Conservation (phyloP, 2,329 filamentous ascomycete species). For the Colletotrichum trifolii region DNA sequence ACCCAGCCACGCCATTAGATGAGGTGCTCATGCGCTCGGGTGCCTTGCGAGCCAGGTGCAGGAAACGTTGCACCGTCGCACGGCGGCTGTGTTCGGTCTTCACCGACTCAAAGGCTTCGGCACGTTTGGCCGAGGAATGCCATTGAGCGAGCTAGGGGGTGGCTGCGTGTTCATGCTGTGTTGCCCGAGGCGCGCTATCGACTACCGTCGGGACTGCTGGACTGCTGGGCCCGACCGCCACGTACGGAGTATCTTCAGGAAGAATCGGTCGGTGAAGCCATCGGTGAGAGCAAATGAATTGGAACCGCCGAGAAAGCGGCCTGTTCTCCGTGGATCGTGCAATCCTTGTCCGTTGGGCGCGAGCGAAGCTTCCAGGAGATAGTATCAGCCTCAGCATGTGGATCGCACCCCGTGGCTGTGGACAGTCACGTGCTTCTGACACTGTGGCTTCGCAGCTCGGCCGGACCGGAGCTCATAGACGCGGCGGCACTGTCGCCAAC, state of each 20-base stretch:
- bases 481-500: neutral
- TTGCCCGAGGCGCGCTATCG: neutral
- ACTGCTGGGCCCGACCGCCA: constrained; percentile 12
- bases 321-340: neutral
- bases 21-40: neutral
- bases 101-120: constrained; percentile 18
- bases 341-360: neutral
- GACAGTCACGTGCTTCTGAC: too few species aligned
- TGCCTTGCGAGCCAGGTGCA: constrained; percentile 1
- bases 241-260: neutral
- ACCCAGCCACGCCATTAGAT: neutral
- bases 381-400: too few species aligned
- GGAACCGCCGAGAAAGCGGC: neutral
- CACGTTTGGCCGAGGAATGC: neutral
- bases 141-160: neutral
- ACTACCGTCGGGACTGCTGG: neutral
- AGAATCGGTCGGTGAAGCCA: neutral
- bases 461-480: too few species aligned
- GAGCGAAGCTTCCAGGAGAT: too few species aligned
- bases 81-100: constrained; percentile 14
- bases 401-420: too few species aligned
- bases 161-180: neutral
- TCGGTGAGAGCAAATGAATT: neutral
- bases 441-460: too few species aligned
- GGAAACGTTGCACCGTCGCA: constrained; percentile 24